These are phyloP conservation scores for Podila epigama DNA, from an alignment of 192 early-diverging fungal genomes.

Conservation along the genomic window DNA sequence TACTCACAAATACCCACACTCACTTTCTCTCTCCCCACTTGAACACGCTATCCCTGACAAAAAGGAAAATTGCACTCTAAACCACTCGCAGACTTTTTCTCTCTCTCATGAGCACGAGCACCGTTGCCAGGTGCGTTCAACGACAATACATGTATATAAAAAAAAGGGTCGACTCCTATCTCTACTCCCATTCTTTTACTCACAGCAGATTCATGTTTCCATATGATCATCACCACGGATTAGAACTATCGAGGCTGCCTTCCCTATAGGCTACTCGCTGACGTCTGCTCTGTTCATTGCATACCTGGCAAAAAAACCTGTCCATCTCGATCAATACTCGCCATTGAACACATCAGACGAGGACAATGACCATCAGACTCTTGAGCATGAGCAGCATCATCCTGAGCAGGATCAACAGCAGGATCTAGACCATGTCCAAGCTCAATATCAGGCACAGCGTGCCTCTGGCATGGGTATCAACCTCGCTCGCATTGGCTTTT, in stretches of 20 bases:
- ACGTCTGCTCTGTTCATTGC: neutral
- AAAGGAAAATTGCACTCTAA: too few relatives aligned
- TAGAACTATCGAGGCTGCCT: neutral
- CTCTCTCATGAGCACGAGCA: neutral
- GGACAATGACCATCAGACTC: constrained; percentile 1
- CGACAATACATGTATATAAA: too few relatives aligned
- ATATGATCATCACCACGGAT: too few relatives aligned
- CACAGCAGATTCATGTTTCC: too few relatives aligned
- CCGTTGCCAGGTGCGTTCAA: neutral
- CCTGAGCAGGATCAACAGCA: constrained; percentile 1
- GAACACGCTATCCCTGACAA: neutral
- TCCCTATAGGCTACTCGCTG: neutral
- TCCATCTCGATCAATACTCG: constrained; percentile 1
- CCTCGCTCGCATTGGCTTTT: constrained; percentile 34
- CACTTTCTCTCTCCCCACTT: neutral
- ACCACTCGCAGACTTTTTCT: too few relatives aligned
- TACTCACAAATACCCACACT: too few relatives aligned
- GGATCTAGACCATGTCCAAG: constrained; percentile 13
- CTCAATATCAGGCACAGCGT: constrained; percentile 29
- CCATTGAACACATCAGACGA: constrained; percentile 16
- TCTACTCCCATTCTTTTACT: neutral
- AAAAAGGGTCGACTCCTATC: neutral
- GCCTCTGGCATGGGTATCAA: constrained; percentile 24
- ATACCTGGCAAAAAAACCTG: neutral
- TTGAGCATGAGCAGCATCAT: neutral